phyloP scores from a whole-genome alignment of 108 stramenopile genomes.

The Cyclotella baltica region DNA sequence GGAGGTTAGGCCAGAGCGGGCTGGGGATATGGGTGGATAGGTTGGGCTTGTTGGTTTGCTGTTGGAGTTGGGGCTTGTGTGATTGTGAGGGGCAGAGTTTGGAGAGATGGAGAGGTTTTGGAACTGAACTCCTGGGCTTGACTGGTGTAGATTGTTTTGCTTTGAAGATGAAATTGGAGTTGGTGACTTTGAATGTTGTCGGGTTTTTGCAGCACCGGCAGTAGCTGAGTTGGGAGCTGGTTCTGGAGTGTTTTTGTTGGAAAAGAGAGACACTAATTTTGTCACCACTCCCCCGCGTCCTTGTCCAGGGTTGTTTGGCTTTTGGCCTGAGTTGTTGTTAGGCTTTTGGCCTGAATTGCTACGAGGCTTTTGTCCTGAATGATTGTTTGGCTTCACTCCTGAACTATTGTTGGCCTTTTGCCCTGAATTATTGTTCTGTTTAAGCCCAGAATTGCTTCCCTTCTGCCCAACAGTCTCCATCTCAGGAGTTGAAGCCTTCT shows the following conservation, averaged over 20 bases:
- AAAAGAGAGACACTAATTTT: slow-evolving; percentile 37
- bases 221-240: not conserved
- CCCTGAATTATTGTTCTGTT: too few species aligned
- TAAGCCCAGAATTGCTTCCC: too few species aligned
- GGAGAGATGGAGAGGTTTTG: slow-evolving; percentile 4
- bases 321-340: too few species aligned
- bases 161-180: not conserved
- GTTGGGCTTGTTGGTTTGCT: not conserved
- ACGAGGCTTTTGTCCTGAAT: too few species aligned
- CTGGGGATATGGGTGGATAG: slow-evolving; percentile 37
- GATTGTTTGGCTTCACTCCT: too few species aligned
- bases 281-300: slow-evolving; percentile 3
- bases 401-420: too few species aligned
- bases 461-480: too few species aligned
- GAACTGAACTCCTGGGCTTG: slow-evolving; percentile 33
- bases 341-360: too few species aligned
- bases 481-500: too few species aligned
- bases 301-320: not conserved
- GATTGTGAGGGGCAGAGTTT: not conserved
- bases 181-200: not conserved
- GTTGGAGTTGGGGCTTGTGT: not conserved
- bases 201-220: not conserved
- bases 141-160: not conserved
- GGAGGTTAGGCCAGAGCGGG: slow-evolving; percentile 49
- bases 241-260: slow-evolving; percentile 13